These are phyloP conservation scores for Chlamydomonas sphaeroides DNA, from an alignment of 139 green algal genomes.

Conservation along the genomic window DNA sequence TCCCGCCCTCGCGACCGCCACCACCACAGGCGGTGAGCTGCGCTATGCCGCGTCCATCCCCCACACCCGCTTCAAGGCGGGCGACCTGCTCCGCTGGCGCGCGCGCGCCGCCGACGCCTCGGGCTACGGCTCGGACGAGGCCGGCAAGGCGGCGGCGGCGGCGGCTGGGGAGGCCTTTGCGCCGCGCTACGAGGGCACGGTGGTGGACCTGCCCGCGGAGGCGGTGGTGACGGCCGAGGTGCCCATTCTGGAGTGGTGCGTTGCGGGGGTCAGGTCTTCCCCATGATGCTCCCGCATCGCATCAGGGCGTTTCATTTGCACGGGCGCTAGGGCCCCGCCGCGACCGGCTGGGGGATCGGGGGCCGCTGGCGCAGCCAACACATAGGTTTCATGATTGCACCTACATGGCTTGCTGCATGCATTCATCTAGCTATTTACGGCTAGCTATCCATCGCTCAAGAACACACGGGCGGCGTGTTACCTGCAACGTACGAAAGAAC, in stretches of 20 bases:
- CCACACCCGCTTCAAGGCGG: slow-evolving; percentile 32
- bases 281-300: no score
- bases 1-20: not conserved
- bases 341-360: no score
- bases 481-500: not conserved
- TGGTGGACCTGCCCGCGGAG: not conserved
- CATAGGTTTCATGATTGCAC: not conserved
- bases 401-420: not conserved
- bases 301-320: not conserved
- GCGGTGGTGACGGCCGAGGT: slow-evolving; percentile 10
- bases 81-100: slow-evolving; percentile 61
- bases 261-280: no score
- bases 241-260: slow-evolving; percentile 28
- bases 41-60: slow-evolving; percentile 52
- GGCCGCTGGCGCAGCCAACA: not conserved
- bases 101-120: slow-evolving; percentile 33
- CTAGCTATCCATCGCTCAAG: not conserved
- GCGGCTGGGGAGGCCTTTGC: not conserved
- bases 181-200: not conserved
- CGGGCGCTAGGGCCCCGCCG: no score
- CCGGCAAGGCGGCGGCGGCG: not conserved
- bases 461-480: not conserved
- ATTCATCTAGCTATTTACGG: not conserved
- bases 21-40: not conserved
- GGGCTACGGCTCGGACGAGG: not conserved